Base-by-base conservation (phyloP, 2,329 filamentous ascomycete species). In the Stachybotrys elegans region DNA sequence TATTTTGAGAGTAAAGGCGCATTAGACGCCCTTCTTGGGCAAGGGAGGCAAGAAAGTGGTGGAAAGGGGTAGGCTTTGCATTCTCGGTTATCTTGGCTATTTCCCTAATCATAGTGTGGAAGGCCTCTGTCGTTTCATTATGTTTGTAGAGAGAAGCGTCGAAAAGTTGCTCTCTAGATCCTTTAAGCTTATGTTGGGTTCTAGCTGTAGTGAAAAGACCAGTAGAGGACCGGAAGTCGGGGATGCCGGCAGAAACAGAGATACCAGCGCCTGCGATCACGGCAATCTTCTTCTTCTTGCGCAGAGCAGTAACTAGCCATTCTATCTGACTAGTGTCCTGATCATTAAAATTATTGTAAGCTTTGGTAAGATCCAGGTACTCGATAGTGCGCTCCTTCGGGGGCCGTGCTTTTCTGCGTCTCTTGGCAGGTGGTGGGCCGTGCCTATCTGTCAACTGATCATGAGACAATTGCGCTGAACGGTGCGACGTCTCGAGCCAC, bases 101-200 rank as follows among this genome's bases (percentile, higher is more conserved):
- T 57, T 88, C 84, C 59, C 90, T 86, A 54, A 98, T 89, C 92
- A 98, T 97, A 60, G 86, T 83, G 66, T 98, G 93, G 63, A 98
- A 98, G 11, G 86, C 88, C 20, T 36, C 6, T 11, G 34, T 20
- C 7, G 34, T 20, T 13, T 36, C 16, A 6, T 6, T 16, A 6
- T 7, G 12, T 19, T 16, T 19, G 34, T 36, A 36, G 6, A 20
- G 16, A 8, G 16, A 36, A 8, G 34, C 19, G 34, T 36, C 34
- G 34, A 19, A 36, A 4, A 20, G 7, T 36, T 20, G 4, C 19
- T 20, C 4, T 19, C 34, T 36, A 17, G 34, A 36, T 36, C 34
- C 34, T 20, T 8, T 36, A 6, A 20, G 21, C 54, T 93, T 94
- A 67, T 96, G 88, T 60, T 95, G 85, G 49, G 81, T 85, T 52